phyloP scores from a whole-genome alignment of 768 basidiomycete species.

The Termitomyces sp. region DNA sequence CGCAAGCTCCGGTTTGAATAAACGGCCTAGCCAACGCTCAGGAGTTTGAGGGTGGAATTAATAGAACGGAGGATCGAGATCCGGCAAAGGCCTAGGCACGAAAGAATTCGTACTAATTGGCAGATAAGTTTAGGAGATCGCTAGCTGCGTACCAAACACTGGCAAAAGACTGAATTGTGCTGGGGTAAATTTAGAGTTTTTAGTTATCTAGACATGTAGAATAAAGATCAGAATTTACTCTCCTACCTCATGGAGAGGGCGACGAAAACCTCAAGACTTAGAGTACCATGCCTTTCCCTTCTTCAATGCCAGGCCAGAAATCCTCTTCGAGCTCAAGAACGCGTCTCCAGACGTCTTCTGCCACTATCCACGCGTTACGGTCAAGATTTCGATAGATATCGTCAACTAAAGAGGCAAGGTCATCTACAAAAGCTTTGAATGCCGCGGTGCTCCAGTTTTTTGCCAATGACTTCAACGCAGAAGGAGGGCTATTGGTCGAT shows the following conservation, averaged over 20 bases:
- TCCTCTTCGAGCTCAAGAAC: slow-evolving; percentile 52
- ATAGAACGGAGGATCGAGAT: too few relatives aligned
- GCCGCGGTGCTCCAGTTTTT: slow-evolving; percentile 58
- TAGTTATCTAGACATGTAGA: not conserved
- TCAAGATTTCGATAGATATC: slow-evolving; percentile 31
- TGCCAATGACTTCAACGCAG: slow-evolving; percentile 44
- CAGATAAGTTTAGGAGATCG: too few relatives aligned
- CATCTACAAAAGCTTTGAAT: slow-evolving; percentile 49
- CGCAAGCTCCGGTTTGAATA: not conserved
- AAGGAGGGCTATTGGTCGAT: slow-evolving; percentile 2
- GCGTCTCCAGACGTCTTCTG: slow-evolving; percentile 51
- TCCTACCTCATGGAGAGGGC: not conserved
- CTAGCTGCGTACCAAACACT: not conserved
- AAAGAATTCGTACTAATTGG: too few relatives aligned
- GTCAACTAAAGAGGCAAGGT: slow-evolving; percentile 44
- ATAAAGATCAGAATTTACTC: too few relatives aligned
- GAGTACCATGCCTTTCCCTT: slow-evolving; percentile 1
- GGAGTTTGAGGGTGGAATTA: not conserved
- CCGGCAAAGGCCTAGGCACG: too few relatives aligned
- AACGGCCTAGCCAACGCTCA: too few relatives aligned
- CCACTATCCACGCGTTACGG: slow-evolving; percentile 27
- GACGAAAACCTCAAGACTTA: not conserved
- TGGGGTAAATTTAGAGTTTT: not conserved
- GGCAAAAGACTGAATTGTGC: too few relatives aligned
- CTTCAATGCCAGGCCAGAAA: slow-evolving; percentile 15